Base-by-base conservation (phyloP, 768 basidiomycete genomes). In the Serpula lacrymans region DNA sequence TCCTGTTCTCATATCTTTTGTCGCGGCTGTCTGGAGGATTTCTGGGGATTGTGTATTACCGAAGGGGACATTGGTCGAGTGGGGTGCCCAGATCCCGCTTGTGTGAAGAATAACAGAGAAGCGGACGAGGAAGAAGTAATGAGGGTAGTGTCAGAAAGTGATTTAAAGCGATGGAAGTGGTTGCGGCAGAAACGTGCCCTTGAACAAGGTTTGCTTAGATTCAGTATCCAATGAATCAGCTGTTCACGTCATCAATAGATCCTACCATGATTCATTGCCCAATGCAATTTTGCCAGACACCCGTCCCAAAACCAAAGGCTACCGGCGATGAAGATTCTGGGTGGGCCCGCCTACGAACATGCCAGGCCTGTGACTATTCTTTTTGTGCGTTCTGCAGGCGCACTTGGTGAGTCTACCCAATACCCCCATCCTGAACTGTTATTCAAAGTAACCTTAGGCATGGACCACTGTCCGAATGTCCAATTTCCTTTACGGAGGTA, bases 381-480 rank as follows among this genome's bases (percentile, higher is more conserved):
- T 94, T 94, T 57, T 94, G 92, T 60, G 75, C 79, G 3, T 84
- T 85, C 50, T 96, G 92, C 57, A 76, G 74, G 47, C 75, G 80
- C 31, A 84, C 86, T 35, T 95, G 92, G 88, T 85, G 53, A 48
- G 71, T 38, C 16, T 35, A 24, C 23, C 17, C 5, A 34, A 14
- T 20, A 1, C 14, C 18, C n/a, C 21, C 41, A 37, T 35, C 34
- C 48, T 45, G 11, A 36, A 24, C 9, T 36, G 17, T 12, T 23
- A 16, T 22, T 45, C 1, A 41, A 42, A 35, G 29, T 45, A n/a
- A 31, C 16, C 8, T 14, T 43, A 88, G 87, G 91, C 92, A 95
- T 57, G 92, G 92, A 2, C 80, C 87, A 2, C 73, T 84, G 36
- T 74, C 78, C 5, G 64, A 72, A 8, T 95, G 92, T 47, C 76